Base-by-base conservation (phyloP, 2,329 filamentous ascomycete genomes). In the Penicillium aurantiogriseum region DNA sequence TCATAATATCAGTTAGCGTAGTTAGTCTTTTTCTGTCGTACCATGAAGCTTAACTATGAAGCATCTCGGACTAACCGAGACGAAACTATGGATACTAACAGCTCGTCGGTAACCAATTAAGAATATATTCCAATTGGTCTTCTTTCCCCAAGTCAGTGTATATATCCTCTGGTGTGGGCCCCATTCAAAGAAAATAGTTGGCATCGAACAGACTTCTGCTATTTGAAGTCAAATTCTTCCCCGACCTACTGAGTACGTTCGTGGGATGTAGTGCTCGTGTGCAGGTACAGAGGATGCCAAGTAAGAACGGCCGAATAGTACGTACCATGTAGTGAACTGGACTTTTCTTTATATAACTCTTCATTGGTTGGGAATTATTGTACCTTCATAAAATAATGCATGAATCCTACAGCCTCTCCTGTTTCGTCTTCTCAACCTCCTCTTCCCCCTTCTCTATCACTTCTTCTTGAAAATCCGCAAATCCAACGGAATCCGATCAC, bases 401-500 rank as follows among this genome's bases (percentile, higher is more conserved):
- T 9, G 9, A 19, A 21, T 27, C 15, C 29, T 7, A 27, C 4
- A 13, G 6, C 5, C 25, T 56, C 45, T 43, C 43, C 45, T 39
- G 31, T 43, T 55, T 58, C n/a, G 11, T 39, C 42, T 51, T 33
- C 33, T 51, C 42, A 23, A 29, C 62, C 56, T 62, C 59, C 51
- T 56, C 45, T 31, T 64, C 60, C 53, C 47, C 50, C 53, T 57
- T 59, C 62, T 66, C 59, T 67, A 39, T 46, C 48, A 60, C 54
- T 69, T 61, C 56, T 66, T 65, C 63, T 63, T 74, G 29, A 79
- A 76, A 3, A 75, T 0, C 33, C 69, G 63, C 61, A 77, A 60
- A 67, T 79, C 76, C 62, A 80, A 65, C 25, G 77, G 77, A 51
- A 79, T 69, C n/a, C 69, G 65, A n/a, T 79, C 76, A 5, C 77